Percentiles rank a stretch among this genome's conserved stretches.
Conservation (phyloP, 139 green algal genomes). For the Chlamydomonas sphaeroides region DNA sequence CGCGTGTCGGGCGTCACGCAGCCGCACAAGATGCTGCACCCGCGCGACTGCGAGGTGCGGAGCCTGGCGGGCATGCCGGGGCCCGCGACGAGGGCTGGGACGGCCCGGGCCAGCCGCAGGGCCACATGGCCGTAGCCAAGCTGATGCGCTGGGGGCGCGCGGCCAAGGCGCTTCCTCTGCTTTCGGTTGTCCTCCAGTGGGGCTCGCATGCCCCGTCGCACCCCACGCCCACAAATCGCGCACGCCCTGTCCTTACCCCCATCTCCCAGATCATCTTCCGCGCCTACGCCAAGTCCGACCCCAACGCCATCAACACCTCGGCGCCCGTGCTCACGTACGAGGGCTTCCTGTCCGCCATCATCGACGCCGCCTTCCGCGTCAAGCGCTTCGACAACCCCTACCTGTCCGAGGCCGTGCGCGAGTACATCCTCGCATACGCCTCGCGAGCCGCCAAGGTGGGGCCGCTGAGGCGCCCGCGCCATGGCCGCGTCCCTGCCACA, state of each 20-base stretch:
- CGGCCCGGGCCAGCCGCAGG: no score
- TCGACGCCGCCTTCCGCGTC: constrained; percentile 51
- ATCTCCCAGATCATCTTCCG: constrained; percentile 36
- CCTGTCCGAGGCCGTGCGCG: constrained; percentile 60
- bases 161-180: no score
- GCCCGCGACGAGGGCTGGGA: no score
- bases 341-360: constrained; percentile 61
- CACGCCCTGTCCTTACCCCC: no score
- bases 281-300: constrained; percentile 37
- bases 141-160: no score
- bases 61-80: no score
- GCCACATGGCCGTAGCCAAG: no score
- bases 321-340: constrained; percentile 56
- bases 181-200: no score
- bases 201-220: no score
- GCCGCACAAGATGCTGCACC: constrained; percentile 54
- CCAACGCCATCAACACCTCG: constrained; percentile 38
- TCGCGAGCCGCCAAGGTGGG: constrained; percentile 37
- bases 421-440: constrained; percentile 59
- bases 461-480: no score
- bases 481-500: no score
- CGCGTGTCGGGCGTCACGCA: constrained; percentile 45
- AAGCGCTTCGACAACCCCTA: constrained; percentile 58
- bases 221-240: no score
- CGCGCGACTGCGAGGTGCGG: constrained; percentile 43